Evolutionary conservation across 2,329 filamentous ascomycete species (phyloP), one percentile per base, ranked within the genome.

Genomic region (Neospermospora avenae): DNA sequence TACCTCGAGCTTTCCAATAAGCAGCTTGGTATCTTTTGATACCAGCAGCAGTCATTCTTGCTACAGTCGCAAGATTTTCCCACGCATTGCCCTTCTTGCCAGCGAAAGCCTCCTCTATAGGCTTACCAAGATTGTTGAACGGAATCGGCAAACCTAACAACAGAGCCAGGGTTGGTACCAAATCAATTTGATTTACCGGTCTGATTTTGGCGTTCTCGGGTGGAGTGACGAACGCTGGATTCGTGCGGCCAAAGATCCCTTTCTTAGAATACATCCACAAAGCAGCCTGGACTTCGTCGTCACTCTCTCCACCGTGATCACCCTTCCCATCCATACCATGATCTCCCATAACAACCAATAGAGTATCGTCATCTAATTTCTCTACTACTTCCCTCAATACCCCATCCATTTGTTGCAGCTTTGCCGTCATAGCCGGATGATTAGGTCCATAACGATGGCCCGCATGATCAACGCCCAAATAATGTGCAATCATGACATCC

Each of bases 261-360:
- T 85, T 87, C 74, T 93, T 96, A 1, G 95, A 96, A 74, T 98
- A 99, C 92, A 99, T 96, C 93, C 95, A 99, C 49, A 99, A 75
- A 2, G 95, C 92, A 58, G 95, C 92, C 74, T 99, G 87, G 6
- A 99, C 85, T 74, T 99, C 95, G 65, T 98, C 92, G 67, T 97
- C 91, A 34, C 93, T 97, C 77, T 99, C 95, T 57, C 95, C 95
- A n/a, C 95, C 95, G 71, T 99, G 95, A 67, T 99, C 95, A 18
- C 95, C 95, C 77, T 99, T 98, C 62, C 84, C 80, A 74, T 99
- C 95, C 95, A 99, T 99, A 11, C 95, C 95, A 72, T 99, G 95
- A 73, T 99, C 95, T n/a, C 95, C 95, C 91, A 99, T 96, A 14
- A 99, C 90, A 20, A 99, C 86, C 37, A 99, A 78, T 22, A 99